Base-by-base conservation (phyloP, 768 basidiomycete species). In the Asterophora lycoperdoides region DNA sequence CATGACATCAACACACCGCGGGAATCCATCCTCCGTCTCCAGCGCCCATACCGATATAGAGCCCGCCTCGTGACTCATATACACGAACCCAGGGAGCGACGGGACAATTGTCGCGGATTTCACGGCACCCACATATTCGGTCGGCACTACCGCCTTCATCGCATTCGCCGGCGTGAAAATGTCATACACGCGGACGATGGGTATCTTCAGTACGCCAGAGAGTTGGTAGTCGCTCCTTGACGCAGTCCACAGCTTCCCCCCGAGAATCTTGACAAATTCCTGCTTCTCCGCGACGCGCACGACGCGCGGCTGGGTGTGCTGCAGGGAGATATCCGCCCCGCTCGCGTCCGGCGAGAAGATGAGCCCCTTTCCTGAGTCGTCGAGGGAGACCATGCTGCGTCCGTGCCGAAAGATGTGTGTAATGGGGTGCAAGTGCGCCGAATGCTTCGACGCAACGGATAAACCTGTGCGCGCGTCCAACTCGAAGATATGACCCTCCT, bases 11-110 rank as follows among this genome's bases (percentile, higher is more conserved):
- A 80, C 59, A 60, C 89, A 95, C 7, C 61, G 62, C 1, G 87
- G 86, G 37, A 74, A 69, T 34, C 78, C 80, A 51, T 80, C 83
- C 2, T 67, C 69, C 0, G 75, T 73, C 2, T 72, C 70, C 8
- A 80, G 53, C 18, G 68, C 57, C 93, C 96, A 99, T n/a, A 94
- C 71, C 1, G 84, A 86, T 53, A 98, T 74, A 59, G 77, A 84
- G 0, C 95, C 95, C 35, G 88, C 93, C 64, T 98, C 94, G 58
- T 99, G 95, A 0, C 89, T 93, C 29, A 99, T 71, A 58, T 85
- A 96, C 33, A 90, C 86, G 23, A 72, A 65, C 2, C 78, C 73
- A 0, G 84, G 83, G 15, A 79, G 72, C 1, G 82, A 78, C 0
- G 89, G 84, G 6, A 97, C 64, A 28, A 89, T 70, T 0, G 93